phyloP scores from a whole-genome alignment of 2,329 filamentous ascomycete genomes.

The Onygena corvina region DNA sequence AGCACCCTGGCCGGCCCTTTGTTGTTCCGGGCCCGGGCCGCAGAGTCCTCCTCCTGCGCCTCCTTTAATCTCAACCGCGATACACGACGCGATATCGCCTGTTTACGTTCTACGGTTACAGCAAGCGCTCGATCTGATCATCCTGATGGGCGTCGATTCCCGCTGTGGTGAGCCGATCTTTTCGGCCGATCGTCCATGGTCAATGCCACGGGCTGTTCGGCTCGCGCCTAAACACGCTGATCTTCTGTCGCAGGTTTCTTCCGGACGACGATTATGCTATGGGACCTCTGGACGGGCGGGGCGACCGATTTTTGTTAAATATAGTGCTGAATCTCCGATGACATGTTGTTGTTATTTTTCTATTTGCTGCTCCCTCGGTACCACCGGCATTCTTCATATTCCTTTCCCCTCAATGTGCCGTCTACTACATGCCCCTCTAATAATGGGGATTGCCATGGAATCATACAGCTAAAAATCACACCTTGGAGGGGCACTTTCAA shows the following conservation, averaged over 20 bases:
- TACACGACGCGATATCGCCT: no score
- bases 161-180: not conserved
- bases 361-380: no score
- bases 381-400: not conserved
- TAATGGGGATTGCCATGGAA: not conserved
- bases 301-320: no score
- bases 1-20: not conserved
- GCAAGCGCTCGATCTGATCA: slow-evolving; percentile 1
- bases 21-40: no score
- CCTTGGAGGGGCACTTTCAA: not conserved
- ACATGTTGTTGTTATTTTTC: no score
- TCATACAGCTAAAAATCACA: not conserved
- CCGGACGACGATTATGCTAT: no score
- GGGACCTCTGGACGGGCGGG: no score
- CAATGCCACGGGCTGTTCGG: not conserved
- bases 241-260: not conserved
- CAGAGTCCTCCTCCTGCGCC: no score
- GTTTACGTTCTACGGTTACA: not conserved
- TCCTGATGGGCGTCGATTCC: not conserved
- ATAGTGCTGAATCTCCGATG: no score
- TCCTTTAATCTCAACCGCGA: no score
- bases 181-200: not conserved
- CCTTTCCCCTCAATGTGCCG: no score
- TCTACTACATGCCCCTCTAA: not conserved
- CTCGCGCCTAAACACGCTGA: slow-evolving; percentile 1